A percentile compares a stretch with the other conserved stretches of the same genome.
These are phyloP conservation scores for Yarrowia bubula DNA, from an alignment of 805 yeast species.

Conservation along the genomic window DNA sequence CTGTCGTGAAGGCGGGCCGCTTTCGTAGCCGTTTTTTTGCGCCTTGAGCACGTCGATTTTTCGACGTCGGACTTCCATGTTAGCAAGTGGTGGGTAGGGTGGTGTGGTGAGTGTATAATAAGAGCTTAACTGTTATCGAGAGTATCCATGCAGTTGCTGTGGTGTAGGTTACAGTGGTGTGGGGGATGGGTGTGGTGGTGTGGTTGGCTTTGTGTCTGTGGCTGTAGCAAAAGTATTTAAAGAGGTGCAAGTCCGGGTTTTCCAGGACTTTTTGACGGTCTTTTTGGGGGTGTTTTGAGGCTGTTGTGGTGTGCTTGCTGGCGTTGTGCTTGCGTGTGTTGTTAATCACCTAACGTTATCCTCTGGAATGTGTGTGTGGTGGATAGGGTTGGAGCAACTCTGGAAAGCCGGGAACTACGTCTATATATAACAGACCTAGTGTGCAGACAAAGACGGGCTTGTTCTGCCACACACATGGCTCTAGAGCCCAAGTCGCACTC, in stretches of 20 bases:
- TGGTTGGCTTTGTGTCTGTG: background rate
- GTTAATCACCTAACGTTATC: background rate
- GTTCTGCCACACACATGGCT: background rate
- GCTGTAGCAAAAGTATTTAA: background rate
- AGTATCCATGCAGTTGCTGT: conserved; percentile 3
- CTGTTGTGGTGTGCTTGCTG: background rate
- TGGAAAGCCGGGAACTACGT: too few relatives aligned
- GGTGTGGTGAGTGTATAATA: background rate
- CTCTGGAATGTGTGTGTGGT: conserved; percentile 4
- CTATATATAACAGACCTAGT: background rate
- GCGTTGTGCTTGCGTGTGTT: background rate
- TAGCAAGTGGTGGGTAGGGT: background rate
- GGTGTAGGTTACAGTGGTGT: background rate
- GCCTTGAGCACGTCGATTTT: conserved; percentile 20
- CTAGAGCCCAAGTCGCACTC: background rate
- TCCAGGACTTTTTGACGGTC: background rate
- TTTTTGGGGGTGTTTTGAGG: too few relatives aligned
- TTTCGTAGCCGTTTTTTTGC: conserved; percentile 24
- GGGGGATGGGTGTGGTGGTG: background rate
- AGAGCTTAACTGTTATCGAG: conserved; percentile 19
- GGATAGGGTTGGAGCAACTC: background rate
- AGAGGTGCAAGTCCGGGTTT: too few relatives aligned
- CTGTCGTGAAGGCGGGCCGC: conserved; percentile 12
- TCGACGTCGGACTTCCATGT: conserved; percentile 14
- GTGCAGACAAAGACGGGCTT: background rate